Evolutionary conservation across 148 eudicot genomes (phyloP), one percentile per base, ranked within the genome.

Genomic region (Chenopodium suecicum): DNA sequence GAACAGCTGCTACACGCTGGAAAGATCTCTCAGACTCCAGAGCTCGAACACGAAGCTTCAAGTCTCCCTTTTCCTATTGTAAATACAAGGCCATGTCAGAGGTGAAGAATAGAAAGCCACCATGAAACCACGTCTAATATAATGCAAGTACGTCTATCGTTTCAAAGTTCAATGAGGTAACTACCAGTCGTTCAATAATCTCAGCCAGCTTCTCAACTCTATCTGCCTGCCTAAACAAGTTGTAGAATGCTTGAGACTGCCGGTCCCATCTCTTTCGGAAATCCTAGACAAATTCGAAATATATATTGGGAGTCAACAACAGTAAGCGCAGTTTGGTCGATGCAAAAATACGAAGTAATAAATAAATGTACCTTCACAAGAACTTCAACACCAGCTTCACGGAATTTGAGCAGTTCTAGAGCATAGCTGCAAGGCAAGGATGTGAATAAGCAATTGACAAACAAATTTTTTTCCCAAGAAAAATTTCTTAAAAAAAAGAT

Each of bases 361-460:
- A 37, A 5, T 37, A 37, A 37, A 37, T 37, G 79, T 85, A 89
- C 99, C 98, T 96, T 96, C 75, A 91, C 1, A 70, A 94, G 27
- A 78, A 96, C 97, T 92, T 96, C 99, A 82, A 89, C 90, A 78
- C 99, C 99, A 88, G 93, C 99, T 89, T 96, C 98, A 52, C 99
- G 97, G 74, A 96, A 96, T 86, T 80, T 96, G 25, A 96, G 88
- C 87, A 96, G 81, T 84, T 96, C 99, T 68, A 96, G 81, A n/a
- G 99, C 99, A 89, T 96, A 96, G 68, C 99, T 96, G 88, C 63
- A 87, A 31, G 44, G 75, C 78, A 84, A 68, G 32, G 22, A 85
- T 67, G 81, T 56, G 29, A 65, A 77, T 81, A 31, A 77, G 83
- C 37, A 78, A 67, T 41, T 3, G 16, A 78, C 12, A 46, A 32